Evolutionary conservation across 305 asterid genomes (phyloP).

Genomic region (Euphrasia arctica): DNA sequence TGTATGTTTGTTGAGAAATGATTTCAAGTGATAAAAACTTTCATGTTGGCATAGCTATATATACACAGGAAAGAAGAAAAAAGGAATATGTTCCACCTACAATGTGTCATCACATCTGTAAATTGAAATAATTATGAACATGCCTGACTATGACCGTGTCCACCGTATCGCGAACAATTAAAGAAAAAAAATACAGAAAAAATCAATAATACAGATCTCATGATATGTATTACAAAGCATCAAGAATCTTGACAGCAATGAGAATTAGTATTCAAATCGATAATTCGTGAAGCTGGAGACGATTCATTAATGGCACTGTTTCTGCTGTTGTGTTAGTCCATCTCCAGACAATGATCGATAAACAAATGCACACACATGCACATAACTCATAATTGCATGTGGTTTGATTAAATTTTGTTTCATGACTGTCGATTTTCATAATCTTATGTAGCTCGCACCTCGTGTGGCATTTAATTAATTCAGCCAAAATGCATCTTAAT

Average conservation of each 20-base stretch:
- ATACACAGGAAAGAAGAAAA: neutral
- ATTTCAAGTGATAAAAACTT: neutral
- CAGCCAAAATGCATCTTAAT: neutral
- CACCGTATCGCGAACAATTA: conserved; percentile 11
- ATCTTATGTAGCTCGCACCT: no score
- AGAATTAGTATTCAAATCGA: no score
- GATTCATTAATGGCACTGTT: neutral
- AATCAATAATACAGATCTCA: no score
- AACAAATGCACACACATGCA: neutral
- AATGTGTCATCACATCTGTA: neutral
- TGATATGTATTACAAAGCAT: no score
- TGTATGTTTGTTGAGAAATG: neutral
- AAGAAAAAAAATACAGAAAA: neutral
- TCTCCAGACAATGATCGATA: conserved; percentile 18
- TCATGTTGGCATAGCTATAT: neutral
- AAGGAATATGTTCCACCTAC: neutral
- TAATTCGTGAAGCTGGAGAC: neutral
- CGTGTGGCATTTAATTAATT: neutral
- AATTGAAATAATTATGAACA: conserved; percentile 6
- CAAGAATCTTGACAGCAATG: no score
- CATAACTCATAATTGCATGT: neutral
- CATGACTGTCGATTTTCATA: neutral
- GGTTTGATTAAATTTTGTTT: neutral
- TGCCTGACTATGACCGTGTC: conserved; percentile 19
- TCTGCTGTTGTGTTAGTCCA: neutral